phyloP scores from a whole-genome alignment of 1,139 yeast species.

The Taphrina populina region DNA sequence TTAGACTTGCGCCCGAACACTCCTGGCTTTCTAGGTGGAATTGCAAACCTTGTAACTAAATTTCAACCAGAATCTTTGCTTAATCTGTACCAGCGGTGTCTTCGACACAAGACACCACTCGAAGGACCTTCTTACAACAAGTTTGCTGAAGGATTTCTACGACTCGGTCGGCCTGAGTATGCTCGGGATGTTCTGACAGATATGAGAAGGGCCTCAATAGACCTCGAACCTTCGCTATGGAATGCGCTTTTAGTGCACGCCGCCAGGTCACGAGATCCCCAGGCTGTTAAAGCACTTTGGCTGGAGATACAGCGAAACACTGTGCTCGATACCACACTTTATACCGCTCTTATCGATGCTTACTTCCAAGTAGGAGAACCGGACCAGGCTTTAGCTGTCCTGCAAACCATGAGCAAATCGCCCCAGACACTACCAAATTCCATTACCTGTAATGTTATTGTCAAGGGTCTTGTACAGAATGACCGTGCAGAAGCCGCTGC shows the following conservation, averaged over 20 bases:
- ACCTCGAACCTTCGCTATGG: background rate
- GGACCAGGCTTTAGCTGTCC: background rate
- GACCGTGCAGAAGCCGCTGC: background rate
- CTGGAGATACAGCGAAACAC: background rate
- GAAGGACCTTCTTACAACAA: background rate
- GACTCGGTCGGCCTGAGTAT: background rate
- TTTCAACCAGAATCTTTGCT: background rate
- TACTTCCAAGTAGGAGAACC: background rate
- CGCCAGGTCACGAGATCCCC: background rate
- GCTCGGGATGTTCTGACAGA: background rate
- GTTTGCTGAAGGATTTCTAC: constrained; percentile 9
- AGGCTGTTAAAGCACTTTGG: background rate
- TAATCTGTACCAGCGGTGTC: background rate
- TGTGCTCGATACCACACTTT: constrained; percentile 3
- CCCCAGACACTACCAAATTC: background rate
- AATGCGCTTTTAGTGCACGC: constrained; percentile 3
- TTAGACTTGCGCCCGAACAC: constrained; percentile 2
- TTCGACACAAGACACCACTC: background rate
- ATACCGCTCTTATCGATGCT: constrained; percentile 9
- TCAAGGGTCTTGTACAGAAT: constrained; percentile 3
- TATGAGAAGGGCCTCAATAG: background rate
- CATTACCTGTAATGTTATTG: constrained; percentile 1
- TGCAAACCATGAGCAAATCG: background rate
- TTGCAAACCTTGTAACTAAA: background rate
- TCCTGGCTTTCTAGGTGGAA: background rate